phyloP scores from a whole-genome alignment of 345 rosid genomes.

The Eucalyptus melliodora region DNA sequence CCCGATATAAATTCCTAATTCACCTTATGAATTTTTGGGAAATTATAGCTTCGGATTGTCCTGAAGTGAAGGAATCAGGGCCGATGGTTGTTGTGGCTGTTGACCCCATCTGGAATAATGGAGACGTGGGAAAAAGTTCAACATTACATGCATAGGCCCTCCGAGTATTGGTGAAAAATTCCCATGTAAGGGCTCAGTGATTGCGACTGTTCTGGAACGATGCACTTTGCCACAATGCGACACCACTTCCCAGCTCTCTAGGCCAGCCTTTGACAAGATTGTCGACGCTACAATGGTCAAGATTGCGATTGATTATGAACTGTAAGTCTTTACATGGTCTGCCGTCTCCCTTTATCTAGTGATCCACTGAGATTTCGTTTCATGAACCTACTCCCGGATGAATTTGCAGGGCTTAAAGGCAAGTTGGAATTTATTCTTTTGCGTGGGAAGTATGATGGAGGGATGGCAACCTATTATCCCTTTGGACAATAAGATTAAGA shows the following conservation, averaged over 20 bases:
- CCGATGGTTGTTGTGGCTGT: background rate
- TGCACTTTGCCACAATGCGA: background rate
- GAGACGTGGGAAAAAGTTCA: background rate
- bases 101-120: background rate
- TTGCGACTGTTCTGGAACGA: background rate
- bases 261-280: background rate
- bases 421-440: background rate
- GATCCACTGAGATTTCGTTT: background rate
- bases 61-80: background rate
- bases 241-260: background rate
- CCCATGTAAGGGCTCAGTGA: background rate
- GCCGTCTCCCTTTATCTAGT: background rate
- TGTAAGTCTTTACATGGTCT: background rate
- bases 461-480: background rate
- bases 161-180: background rate
- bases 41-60: background rate
- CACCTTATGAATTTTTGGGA: background rate
- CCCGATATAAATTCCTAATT: background rate
- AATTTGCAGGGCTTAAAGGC: background rate
- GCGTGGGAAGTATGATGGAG: background rate
- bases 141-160: background rate
- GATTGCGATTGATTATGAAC: background rate
- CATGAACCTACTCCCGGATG: background rate
- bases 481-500: background rate
- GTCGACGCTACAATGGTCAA: background rate